Percentiles rank a stretch among this genome's conserved stretches.
These are phyloP conservation scores for Saccharomycopsis fibuligera DNA, from an alignment of 805 yeast genomes.

Conservation along the genomic window DNA sequence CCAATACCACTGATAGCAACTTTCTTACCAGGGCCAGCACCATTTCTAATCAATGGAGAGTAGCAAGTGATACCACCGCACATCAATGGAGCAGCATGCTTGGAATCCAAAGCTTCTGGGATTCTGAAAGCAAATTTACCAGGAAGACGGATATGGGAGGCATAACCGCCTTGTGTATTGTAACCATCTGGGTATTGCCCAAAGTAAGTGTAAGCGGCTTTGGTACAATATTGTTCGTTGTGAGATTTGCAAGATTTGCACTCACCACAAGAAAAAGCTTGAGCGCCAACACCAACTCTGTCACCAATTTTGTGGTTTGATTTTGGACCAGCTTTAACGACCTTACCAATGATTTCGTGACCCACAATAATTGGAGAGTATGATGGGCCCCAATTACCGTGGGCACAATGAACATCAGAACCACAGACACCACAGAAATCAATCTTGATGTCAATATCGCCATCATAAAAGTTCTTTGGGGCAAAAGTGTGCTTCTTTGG, in stretches of 20 bases:
- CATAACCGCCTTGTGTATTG: conserved; percentile 46
- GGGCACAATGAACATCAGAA: conserved; percentile 47
- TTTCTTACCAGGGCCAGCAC: conserved; percentile 40
- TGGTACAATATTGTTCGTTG: conserved; percentile 51
- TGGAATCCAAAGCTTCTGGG: conserved; percentile 38
- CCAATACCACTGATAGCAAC: conserved; percentile 53
- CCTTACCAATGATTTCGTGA: conserved; percentile 60
- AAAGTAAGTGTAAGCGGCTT: conserved; percentile 45
- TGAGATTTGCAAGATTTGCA: conserved; percentile 53
- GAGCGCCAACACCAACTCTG: conserved; percentile 78
- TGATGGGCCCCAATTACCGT: conserved; percentile 39
- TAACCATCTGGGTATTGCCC: conserved; percentile 38
- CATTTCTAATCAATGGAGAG: conserved; percentile 39
- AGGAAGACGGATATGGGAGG: conserved; percentile 38
- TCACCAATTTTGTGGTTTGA: conserved; percentile 52
- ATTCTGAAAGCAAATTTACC: conserved; percentile 40
- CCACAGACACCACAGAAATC: conserved; percentile 65
- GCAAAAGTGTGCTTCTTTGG: conserved; percentile 45
- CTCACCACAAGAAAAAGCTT: conserved; percentile 50
- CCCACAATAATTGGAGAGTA: conserved; percentile 41
- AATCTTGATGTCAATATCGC: conserved; percentile 50
- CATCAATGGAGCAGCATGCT: conserved; percentile 43
- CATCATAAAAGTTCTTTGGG: conserved; percentile 39
- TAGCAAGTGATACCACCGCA: conserved; percentile 53
- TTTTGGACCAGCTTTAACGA: conserved; percentile 55